A percentile compares a stretch with the other conserved stretches of the same genome.
Conservation (phyloP, 2,329 filamentous ascomycete genomes). For the Emergomyces orientalis region DNA sequence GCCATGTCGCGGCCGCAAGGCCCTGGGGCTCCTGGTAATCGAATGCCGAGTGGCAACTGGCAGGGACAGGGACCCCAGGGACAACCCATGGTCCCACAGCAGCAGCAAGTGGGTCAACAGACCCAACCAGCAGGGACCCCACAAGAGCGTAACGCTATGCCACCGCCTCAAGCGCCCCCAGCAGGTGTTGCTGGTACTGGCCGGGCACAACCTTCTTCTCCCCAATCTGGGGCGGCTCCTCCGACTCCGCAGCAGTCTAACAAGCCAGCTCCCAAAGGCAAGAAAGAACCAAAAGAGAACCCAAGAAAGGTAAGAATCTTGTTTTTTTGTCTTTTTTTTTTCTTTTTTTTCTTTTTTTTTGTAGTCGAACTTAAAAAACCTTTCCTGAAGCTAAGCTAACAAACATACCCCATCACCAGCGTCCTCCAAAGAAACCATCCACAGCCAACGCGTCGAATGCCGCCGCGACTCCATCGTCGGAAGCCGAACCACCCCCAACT, state of each 20-base stretch:
- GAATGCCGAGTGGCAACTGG: constrained; percentile 36
- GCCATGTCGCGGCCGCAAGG: constrained; percentile 25
- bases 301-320: constrained; percentile 39
- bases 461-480: constrained; percentile 37
- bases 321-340: too few species aligned
- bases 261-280: constrained; percentile 49
- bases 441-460: constrained; percentile 30
- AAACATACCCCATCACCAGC: constrained; percentile 23
- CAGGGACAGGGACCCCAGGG: constrained; percentile 37
- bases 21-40: constrained; percentile 26
- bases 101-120: constrained; percentile 31
- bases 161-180: constrained; percentile 40
- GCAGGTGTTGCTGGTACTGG: constrained; percentile 31
- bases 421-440: constrained; percentile 36
- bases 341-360: not conserved
- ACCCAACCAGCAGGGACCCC: constrained; percentile 47
- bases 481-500: constrained; percentile 39
- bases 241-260: constrained; percentile 54
- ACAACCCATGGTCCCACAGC: constrained; percentile 32
- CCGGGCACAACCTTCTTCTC: constrained; percentile 36
- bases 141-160: constrained; percentile 47
- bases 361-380: too few species aligned
- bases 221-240: constrained; percentile 42
- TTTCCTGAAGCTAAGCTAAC: constrained; percentile 8
- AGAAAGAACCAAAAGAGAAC: constrained; percentile 48